Percentiles rank a stretch among this genome's conserved stretches.
These are phyloP conservation scores for Dactylis glomerata DNA, from an alignment of 176 grass and related monocot genomes.

Conservation along the genomic window DNA sequence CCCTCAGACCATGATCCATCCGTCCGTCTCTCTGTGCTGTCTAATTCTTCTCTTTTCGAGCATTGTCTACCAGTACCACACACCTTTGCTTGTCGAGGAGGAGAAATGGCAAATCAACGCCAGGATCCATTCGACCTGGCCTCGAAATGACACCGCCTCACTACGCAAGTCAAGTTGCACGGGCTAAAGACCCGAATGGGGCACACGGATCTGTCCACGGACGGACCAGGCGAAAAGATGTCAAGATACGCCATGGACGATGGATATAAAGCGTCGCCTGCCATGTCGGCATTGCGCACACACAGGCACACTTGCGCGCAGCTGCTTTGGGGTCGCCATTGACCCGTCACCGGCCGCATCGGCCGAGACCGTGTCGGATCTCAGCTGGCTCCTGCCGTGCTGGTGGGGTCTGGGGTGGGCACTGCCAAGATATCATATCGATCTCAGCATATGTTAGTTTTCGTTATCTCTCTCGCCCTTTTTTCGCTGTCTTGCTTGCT, in stretches of 20 bases:
- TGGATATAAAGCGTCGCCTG: conserved; percentile 23
- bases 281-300: conserved; percentile 41
- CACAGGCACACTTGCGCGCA: background rate
- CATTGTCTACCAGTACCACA: background rate
- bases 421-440: background rate
- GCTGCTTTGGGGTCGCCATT: background rate
- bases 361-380: background rate
- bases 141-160: background rate
- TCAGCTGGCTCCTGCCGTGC: background rate
- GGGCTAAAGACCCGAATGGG: background rate
- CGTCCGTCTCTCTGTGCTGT: background rate
- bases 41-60: background rate
- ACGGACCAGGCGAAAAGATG: conserved; percentile 23
- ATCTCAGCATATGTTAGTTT: background rate
- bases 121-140: conserved; percentile 24
- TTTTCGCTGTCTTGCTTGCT: background rate
- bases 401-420: background rate
- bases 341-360: background rate
- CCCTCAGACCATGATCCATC: background rate
- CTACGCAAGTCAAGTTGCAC: conserved; percentile 11
- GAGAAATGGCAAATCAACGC: conserved; percentile 15
- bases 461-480: background rate
- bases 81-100: conserved; percentile 26
- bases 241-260: background rate
- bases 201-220: background rate